Percentiles rank a stretch among this genome's conserved stretches.
Evolutionary conservation across 768 basidiomycete species (phyloP).

Genomic region (Trametes sanguinea): DNA sequence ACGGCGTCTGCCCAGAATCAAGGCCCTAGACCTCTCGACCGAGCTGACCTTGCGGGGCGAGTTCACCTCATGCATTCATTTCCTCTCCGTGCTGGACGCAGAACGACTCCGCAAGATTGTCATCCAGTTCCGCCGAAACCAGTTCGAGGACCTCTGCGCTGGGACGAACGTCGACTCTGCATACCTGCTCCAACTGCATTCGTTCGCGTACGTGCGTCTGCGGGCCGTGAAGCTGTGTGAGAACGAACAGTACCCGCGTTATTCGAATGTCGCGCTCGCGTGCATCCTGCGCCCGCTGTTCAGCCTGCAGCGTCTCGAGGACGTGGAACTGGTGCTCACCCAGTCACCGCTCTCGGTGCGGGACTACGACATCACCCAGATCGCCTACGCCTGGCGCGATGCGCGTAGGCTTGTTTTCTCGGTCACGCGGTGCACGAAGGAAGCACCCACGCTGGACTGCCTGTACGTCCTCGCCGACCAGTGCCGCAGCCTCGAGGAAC

Average conservation of each 20-base stretch:
- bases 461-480: background rate
- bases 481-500: background rate
- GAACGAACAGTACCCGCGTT: slow-evolving; percentile 2
- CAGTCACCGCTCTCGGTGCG: slow-evolving; percentile 3
- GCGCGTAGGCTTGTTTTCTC: slow-evolving; percentile 6
- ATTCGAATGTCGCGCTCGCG: background rate
- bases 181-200: slow-evolving; percentile 2
- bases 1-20: background rate
- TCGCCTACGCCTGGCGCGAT: slow-evolving; percentile 1
- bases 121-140: slow-evolving; percentile 9
- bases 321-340: slow-evolving; percentile 7
- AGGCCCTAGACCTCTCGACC: background rate
- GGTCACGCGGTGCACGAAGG: background rate
- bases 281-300: background rate
- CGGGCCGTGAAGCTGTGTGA: background rate
- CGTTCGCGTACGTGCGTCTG: background rate
- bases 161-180: background rate
- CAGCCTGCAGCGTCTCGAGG: slow-evolving; percentile 5
- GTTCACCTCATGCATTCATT: slow-evolving; percentile 3
- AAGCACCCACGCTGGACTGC: background rate
- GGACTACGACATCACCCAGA: background rate
- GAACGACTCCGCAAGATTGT: background rate
- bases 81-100: slow-evolving; percentile 5
- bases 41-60: slow-evolving; percentile 9
- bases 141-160: background rate